Evolutionary conservation across 768 basidiomycete genomes (phyloP), one percentile per base, ranked within the genome.

Genomic region (Calocybe cyanea): DNA sequence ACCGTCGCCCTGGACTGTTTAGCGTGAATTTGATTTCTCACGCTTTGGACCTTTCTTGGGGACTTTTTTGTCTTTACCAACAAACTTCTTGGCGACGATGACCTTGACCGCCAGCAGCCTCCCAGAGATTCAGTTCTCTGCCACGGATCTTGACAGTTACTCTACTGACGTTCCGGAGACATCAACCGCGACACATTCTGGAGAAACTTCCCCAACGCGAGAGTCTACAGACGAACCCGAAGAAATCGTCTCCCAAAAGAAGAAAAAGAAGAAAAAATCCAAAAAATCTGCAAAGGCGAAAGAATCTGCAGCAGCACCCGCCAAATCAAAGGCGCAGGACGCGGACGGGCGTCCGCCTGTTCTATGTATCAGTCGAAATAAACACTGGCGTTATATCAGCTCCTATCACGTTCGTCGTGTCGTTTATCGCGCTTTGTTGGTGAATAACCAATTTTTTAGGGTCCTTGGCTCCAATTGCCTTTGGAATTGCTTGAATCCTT

Each of bases 321-420:
- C 40, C 38, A 61, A 60, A 41, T 53, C 57, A 14, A 70, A 64
- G 48, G 45, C 62, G 25, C 60, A 57, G 36, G 68, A 71, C 24
- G 64, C 65, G 21, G 76, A 77, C 21, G 68, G 68, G 28, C 77
- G 77, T 36, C 80, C 80, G 13, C 75, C 83, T 0, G 80, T 86
- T 28, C 75, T 93, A 2, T 88, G 86, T 62, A 93, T 94, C 56
- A 89, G 86, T 67, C 78, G 92, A 54, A 92, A 93, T 70, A 94
- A 94, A 63, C 92, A 94, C 58, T 92, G 91, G 92, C 80, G 83
- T 21, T 92, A 92, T 58, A 92, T 93, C 66, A 90, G 87, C 65
- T 90, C 90, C 18, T 92, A 88, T 62, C 88, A 91, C 63, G 89
- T 90, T 68, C 49, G 84, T 81, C n/a, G 47, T 40, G 20, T 25